Evolutionary conservation across 768 basidiomycete species (phyloP), one percentile per base, ranked within the genome.

Genomic region (Nidularia sp.): DNA sequence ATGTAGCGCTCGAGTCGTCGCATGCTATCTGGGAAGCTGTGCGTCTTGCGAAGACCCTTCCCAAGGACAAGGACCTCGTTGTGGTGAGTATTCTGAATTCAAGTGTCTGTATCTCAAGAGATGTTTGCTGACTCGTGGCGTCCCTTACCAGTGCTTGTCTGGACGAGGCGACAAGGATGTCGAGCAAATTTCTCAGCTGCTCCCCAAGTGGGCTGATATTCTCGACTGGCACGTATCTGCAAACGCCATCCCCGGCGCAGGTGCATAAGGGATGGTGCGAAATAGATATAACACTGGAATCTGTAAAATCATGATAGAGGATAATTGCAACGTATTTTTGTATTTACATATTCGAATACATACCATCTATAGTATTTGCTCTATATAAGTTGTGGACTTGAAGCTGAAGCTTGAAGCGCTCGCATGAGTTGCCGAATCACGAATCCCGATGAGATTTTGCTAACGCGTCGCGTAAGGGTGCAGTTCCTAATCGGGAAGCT

Each of bases 131-230:
- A 7, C 15, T 3, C 34, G 5, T 31, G 25, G 2, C 6, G 13
- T n/a, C 25, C 25, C 6, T 9, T 9, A 9, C 25, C 53, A 95
- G 91, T 97, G 93, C 62, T 74, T 98, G 48, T 95, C 92, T 50
- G 96, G 96, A 47, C 84, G 96, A 56, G 97, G 97, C 13, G 94
- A 98, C 70, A 98, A 98, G 70, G 96, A 99, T 63, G 97, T 99
- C 3, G 90, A 96, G 58, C 90, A 98, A 63, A 94, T 99, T 52
- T 93, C 89, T n/a, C 74, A 95, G 61, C 74, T 98, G 39, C 76
- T 99, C 51, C 96, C 96, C 8, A 90, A 96, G 70, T 98, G 95
- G 96, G 93, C 90, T 8, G 88, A 97, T 62, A 85, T 71, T 59
- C 79, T 98, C 34, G 90, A 95, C 75, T 98, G 96, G 96, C 92